Conservation (phyloP, 192 early-diverging fungal species). For the Coemansia sp. region DNA sequence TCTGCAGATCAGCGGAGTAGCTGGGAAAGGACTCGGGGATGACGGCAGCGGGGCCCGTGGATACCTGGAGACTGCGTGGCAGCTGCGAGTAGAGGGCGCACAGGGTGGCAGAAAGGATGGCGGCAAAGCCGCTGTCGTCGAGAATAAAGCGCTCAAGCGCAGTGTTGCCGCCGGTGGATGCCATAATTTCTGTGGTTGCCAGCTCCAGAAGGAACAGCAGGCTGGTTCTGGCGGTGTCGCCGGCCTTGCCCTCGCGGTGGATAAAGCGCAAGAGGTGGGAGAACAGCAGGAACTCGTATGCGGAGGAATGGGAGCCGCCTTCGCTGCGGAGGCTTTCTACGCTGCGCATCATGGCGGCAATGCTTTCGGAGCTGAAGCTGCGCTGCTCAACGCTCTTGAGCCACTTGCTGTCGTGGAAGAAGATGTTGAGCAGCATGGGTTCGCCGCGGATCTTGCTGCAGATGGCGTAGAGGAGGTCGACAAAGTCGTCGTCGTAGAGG, state of each 20-base stretch:
- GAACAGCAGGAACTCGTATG: constrained; percentile 83
- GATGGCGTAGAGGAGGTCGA: constrained; percentile 45
- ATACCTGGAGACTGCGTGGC: constrained; percentile 69
- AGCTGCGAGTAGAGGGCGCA: constrained; percentile 90
- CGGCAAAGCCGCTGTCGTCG: constrained; percentile 77
- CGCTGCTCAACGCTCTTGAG: constrained; percentile 45
- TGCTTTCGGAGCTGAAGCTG: constrained; percentile 35
- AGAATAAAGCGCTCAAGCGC: constrained; percentile 82
- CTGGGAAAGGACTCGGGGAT: constrained; percentile 50
- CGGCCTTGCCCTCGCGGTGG: constrained; percentile 82
- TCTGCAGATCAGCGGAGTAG: constrained; percentile 52
- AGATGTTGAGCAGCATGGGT: constrained; percentile 52
- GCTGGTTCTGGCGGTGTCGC: constrained; percentile 85
- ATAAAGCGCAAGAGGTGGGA: constrained; percentile 86
- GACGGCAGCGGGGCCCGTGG: constrained; percentile 38
- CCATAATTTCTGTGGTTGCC: constrained; percentile 60
- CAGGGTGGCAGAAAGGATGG: constrained; percentile 78
- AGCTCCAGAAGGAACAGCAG: constrained; percentile 84
- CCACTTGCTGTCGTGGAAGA: constrained; percentile 52
- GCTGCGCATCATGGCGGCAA: constrained; percentile 53
- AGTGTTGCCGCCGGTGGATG: constrained; percentile 45
- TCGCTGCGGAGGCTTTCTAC: constrained; percentile 43
- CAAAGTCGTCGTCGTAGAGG: constrained; percentile 42
- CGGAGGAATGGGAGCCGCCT: constrained; percentile 13
- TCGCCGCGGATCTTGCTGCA: constrained; percentile 56